Evolutionary conservation across 1,284 basidiomycete genomes (phyloP).

Genomic region (Neotropicomus parvogracilis): DNA sequence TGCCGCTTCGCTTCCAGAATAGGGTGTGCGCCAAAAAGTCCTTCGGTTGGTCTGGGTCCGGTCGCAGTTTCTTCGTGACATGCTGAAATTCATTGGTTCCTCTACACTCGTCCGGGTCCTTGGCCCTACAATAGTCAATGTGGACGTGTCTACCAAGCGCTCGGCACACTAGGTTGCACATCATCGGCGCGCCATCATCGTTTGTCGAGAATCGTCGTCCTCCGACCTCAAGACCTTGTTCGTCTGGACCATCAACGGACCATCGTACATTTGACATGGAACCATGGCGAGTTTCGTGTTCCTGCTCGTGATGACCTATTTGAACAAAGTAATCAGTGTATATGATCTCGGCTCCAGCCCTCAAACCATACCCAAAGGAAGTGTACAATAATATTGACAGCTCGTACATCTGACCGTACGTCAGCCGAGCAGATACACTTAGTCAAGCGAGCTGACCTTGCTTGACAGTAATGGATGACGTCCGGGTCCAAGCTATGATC

Average conservation of each 20-base stretch:
- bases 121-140: conserved; percentile 51
- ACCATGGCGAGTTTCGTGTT: conserved; percentile 59
- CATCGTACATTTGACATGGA: conserved; percentile 57
- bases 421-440: not conserved
- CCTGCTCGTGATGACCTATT: conserved; percentile 52
- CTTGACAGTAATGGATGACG: conserved; percentile 49
- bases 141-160: conserved; percentile 43
- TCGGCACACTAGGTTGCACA: conserved; percentile 52
- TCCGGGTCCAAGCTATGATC: conserved; percentile 41
- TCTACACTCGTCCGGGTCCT: conserved; percentile 33
- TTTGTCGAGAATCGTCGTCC: conserved; percentile 51
- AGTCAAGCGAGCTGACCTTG: conserved; percentile 31
- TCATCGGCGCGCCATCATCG: conserved; percentile 60
- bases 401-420: conserved; percentile 40
- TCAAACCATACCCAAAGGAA: conserved; percentile 43
- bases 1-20: conserved; percentile 53
- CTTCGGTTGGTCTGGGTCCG: conserved; percentile 44
- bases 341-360: not conserved
- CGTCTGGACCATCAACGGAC: conserved; percentile 49
- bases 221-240: conserved; percentile 44
- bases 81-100: conserved; percentile 45
- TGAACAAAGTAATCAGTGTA: not conserved
- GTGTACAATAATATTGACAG: conserved; percentile 56
- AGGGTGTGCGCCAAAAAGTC: conserved; percentile 54
- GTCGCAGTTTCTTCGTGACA: conserved; percentile 37